Base-by-base conservation (phyloP, 352 stramenopile genomes). In the Phytopythium ostracodes region DNA sequence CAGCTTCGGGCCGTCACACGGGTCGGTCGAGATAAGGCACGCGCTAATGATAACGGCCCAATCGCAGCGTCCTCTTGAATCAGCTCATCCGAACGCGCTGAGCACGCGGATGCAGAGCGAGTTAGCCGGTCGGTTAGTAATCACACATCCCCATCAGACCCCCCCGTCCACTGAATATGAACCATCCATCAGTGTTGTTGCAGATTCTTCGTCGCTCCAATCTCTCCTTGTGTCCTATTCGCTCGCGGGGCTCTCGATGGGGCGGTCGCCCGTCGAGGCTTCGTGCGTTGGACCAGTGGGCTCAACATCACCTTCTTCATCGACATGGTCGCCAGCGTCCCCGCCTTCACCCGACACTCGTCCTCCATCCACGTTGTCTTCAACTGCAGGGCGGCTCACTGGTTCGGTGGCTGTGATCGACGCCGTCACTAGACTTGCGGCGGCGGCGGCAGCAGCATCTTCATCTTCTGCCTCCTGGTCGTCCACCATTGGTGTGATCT, bases 381-480 rank as follows among this genome's bases (percentile, higher is more conserved):
- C 22, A 5, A 5, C 5, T 18, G 42, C 27, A 4, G 22, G 14
- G 25, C 38, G 10, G 24, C 31, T 36, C 25, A 74, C 56, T 0
- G 63, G 58, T 18, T 77, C 64, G 0, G 64, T 70, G 24, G 58
- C 67, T 3, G 58, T 59, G 47, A 73, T 60, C 9, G 50, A 10
- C 49, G 49, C 47, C 38, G 18, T 27, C 38, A 64, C 25, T 14
- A 52, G 46, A 4, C 2, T 20, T 22, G n/a, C n/a, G 4, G 2
- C 46, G 9, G 33, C 35, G 20, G 25, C 25, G 0, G n/a, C n/a
- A n/a, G n/a, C n/a, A n/a, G 1, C n/a, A 15, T 31, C n/a, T 11
- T 47, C 31, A 14, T 51, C 35, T 25, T 6, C 31, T 2, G n/a
- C 20, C 0, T 18, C 17, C 18, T 59, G 22, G 11, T 49, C 24